Evolutionary conservation across 2,329 filamentous ascomycete species (phyloP), one percentile per base, ranked within the genome.

Genomic region (Trichoderma pleuroti): DNA sequence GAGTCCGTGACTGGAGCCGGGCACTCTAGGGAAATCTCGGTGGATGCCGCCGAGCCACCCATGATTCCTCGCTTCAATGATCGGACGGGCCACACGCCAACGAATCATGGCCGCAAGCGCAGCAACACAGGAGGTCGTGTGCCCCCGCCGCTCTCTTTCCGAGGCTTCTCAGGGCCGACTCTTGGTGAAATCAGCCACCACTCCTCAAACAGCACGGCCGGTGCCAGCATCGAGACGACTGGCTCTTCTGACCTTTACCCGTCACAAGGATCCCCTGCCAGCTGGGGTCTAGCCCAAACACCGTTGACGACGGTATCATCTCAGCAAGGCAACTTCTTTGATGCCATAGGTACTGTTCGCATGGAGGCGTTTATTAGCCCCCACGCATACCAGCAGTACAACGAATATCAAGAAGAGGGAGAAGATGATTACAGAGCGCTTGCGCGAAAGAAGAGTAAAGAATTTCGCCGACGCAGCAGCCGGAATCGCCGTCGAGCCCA

Each of bases 311-410:
- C 89, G 72, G 85, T 86, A 4, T 88, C 86, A 1, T 86, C 85
- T 11, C 79, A 83, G 0, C 79, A 83, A 0, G 82, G 82, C 70
- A 89, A 90, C 79, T 94, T 96, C 82, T 96, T 96, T 77, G 94
- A 97, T 75, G 92, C 92, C 1, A 91, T 97, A 71, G 94, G 94
- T 1, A 98, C 94, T 2, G 90, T 98, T 60, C 90, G 96, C 32
- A 98, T 99, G 95, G 95, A 98, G 80, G 96, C 96, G 0, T 99
- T 98, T 79, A 97, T 99, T 74, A 89, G 85, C 75, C 89, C 89
- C 0, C 79, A 90, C 12, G 83, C 86, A 1, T 83, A 85, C 72
- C 82, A 82, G 3, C 81, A 82, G 32, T 82, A 85, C 66, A 81
- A 82, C 14, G 84, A 86, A 14, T 80, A 82, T 54, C 81, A 83